phyloP scores from a whole-genome alignment of 2,329 filamentous ascomycete genomes.

The Trichophyton schoenleinii region DNA sequence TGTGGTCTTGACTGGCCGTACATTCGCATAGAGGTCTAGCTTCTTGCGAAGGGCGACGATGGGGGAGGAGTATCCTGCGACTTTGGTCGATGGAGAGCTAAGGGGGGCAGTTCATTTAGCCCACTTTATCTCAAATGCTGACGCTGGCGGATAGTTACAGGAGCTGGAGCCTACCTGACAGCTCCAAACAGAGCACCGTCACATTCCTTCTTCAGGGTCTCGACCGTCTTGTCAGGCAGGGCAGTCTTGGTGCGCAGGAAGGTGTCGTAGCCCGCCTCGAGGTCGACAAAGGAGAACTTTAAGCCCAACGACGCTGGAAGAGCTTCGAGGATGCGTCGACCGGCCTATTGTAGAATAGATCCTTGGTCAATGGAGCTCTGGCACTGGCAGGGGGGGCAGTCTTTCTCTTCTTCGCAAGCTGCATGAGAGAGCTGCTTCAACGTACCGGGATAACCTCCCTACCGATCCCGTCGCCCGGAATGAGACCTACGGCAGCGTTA shows the following conservation, averaged over 20 bases:
- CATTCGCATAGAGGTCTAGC: conserved; percentile 92
- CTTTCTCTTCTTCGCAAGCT: no score
- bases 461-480: conserved; percentile 95
- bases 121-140: not conserved
- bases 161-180: conserved; percentile 46
- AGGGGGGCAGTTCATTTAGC: not conserved
- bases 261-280: conserved; percentile 83
- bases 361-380: conserved; percentile 5
- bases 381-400: conserved; percentile 2
- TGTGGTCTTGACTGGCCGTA: conserved; percentile 83
- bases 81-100: conserved; percentile 72
- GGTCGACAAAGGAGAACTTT: conserved; percentile 87
- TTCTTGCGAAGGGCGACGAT: conserved; percentile 94
- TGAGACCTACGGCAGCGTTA: conserved; percentile 54
- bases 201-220: conserved; percentile 78
- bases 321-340: conserved; percentile 80
- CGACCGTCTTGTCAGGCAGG: conserved; percentile 80
- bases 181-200: conserved; percentile 94
- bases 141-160: not conserved
- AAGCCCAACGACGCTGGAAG: conserved; percentile 81
- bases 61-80: conserved; percentile 90
- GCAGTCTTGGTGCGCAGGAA: conserved; percentile 84
- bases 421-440: conserved; percentile 7
- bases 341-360: conserved; percentile 40
- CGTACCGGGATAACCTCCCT: conserved; percentile 84